Evolutionary conservation across 192 early-diverging fungal genomes (phyloP).

Genomic region (Kappamyces sp.): DNA sequence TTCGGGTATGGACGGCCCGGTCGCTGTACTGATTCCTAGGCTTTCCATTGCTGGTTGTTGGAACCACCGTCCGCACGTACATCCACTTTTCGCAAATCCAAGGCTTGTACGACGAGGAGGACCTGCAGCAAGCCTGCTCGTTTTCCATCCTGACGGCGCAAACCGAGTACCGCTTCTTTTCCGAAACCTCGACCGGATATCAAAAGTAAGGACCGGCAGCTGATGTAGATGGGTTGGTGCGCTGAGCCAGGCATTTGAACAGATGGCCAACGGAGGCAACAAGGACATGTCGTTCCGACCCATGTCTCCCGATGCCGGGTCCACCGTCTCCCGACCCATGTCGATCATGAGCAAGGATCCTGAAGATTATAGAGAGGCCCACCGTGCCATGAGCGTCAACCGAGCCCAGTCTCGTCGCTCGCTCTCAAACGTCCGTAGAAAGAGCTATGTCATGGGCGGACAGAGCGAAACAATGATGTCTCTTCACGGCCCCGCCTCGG

Average conservation of each 20-base stretch:
- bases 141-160: conserved; percentile 20
- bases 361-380: conserved; percentile 12
- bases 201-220: conserved; percentile 7
- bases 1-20: conserved; percentile 11
- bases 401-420: background rate
- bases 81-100: conserved; percentile 27
- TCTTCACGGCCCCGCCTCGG: conserved; percentile 1
- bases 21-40: conserved; percentile 5
- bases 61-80: conserved; percentile 16
- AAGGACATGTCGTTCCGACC: background rate
- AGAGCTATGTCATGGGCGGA: background rate
- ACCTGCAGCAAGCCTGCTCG: conserved; percentile 19
- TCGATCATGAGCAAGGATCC: conserved; percentile 3
- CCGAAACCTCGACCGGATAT: conserved; percentile 30
- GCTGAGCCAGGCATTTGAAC: conserved; percentile 6
- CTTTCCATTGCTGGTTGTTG: conserved; percentile 27
- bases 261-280: conserved; percentile 1
- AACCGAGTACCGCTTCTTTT: conserved; percentile 25
- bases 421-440: background rate
- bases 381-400: conserved; percentile 2
- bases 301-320: background rate
- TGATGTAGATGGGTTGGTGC: conserved; percentile 34
- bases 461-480: background rate
- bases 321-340: background rate
- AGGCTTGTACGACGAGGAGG: conserved; percentile 25